Conservation (phyloP, 1,139 yeast species). For the Candida freyschussii region DNA sequence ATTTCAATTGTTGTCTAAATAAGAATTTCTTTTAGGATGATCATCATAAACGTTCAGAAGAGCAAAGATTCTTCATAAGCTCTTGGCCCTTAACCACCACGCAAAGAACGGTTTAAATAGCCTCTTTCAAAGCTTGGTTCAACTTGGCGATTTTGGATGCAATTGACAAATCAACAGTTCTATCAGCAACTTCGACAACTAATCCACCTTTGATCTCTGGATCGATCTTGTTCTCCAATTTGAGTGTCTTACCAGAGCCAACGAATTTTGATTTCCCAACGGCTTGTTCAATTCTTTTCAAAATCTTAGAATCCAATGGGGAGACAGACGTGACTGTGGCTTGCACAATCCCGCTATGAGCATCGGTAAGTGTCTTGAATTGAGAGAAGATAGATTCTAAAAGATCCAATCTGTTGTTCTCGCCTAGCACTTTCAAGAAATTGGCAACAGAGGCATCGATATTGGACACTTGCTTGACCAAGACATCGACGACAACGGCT, state of each 20-base stretch:
- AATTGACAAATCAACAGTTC: conserved; percentile 90
- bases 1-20: too few species aligned
- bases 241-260: conserved; percentile 81
- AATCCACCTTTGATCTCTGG: conserved; percentile 95
- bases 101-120: conserved; percentile 68
- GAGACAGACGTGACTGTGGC: conserved; percentile 89
- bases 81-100: too few species aligned
- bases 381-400: conserved; percentile 63
- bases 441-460: conserved; percentile 76
- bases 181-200: conserved; percentile 94
- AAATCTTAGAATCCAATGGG: conserved; percentile 76
- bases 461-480: conserved; percentile 43
- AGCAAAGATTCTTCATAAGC: too few species aligned
- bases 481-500: conserved; percentile 58
- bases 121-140: conserved; percentile 83
- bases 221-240: conserved; percentile 75
- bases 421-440: conserved; percentile 81
- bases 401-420: conserved; percentile 85
- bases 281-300: conserved; percentile 76
- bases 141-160: conserved; percentile 80
- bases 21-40: too few species aligned
- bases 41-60: too few species aligned
- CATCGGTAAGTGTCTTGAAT: conserved; percentile 77
- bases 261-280: conserved; percentile 75
- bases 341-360: conserved; percentile 87